These are phyloP conservation scores for Colletotrichum navitas DNA, from an alignment of 2,329 filamentous ascomycete genomes.

Conservation along the genomic window DNA sequence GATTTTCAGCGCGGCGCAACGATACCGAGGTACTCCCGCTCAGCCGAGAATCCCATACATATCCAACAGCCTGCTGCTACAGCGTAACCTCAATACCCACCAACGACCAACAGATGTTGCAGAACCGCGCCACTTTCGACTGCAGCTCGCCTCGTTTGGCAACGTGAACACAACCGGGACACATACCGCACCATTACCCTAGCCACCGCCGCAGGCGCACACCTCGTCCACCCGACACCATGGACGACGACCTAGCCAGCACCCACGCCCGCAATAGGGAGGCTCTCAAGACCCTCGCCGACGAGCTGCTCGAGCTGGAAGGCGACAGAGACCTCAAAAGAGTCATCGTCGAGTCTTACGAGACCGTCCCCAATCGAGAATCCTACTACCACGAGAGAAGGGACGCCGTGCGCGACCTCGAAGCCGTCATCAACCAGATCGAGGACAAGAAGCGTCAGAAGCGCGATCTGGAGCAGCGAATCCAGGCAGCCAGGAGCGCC, in stretches of 20 bases:
- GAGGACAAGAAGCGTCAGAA: slow-evolving; percentile 27
- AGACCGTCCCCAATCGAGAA: slow-evolving; percentile 13
- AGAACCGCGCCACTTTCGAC: slow-evolving; percentile 30
- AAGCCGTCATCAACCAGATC: slow-evolving; percentile 11
- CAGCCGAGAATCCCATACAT: background rate
- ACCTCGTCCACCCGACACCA: slow-evolving; percentile 22
- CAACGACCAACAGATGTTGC: slow-evolving; percentile 36
- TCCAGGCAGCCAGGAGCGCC: slow-evolving; percentile 14
- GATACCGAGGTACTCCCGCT: slow-evolving; percentile 8
- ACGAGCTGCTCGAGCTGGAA: slow-evolving; percentile 36
- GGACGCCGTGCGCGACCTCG: slow-evolving; percentile 7
- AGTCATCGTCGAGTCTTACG: slow-evolving; percentile 27
- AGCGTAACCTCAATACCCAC: slow-evolving; percentile 12
- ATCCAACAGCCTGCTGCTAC: slow-evolving; percentile 28
- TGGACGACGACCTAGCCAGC: slow-evolving; percentile 21
- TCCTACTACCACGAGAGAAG: background rate
- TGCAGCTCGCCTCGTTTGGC: slow-evolving; percentile 40
- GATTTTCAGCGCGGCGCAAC: background rate
- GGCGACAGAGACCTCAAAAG: slow-evolving; percentile 21
- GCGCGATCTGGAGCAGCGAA: slow-evolving; percentile 23
- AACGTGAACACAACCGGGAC: background rate
- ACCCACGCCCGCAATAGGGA: slow-evolving; percentile 21
- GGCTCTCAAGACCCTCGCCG: slow-evolving; percentile 18
- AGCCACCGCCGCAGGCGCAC: slow-evolving; percentile 3
- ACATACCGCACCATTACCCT: background rate